Conservation (phyloP, 106 monocot species). For the Dactylorhiza incarnata region DNA sequence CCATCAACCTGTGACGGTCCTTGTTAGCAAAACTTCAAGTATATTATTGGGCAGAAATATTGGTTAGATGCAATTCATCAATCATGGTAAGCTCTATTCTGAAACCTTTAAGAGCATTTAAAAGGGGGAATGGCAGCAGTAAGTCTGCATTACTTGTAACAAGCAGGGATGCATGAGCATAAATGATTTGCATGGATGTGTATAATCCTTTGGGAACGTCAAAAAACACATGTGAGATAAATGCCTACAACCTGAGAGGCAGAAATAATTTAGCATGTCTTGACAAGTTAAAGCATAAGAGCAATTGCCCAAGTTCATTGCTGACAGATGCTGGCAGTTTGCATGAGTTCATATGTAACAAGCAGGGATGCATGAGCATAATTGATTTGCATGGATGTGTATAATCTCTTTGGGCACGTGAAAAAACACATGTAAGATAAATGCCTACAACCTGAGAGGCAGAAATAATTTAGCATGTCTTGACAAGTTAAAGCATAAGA, state of each 20-base stretch:
- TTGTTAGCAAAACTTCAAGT: slow-evolving; percentile 66
- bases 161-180: not conserved
- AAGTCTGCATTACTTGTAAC: not conserved
- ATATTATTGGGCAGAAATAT: not conserved
- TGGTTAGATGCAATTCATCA: not conserved
- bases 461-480: not conserved
- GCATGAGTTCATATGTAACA: not conserved
- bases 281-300: not conserved
- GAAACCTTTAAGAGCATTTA: not conserved
- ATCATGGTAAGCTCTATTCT: not conserved
- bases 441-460: not conserved
- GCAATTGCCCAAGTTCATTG: not conserved
- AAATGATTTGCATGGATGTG: not conserved
- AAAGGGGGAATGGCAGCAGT: not conserved
- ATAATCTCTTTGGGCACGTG: not conserved
- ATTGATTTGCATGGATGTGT: not conserved
- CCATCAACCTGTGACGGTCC: slow-evolving; percentile 93
- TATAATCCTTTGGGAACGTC: not conserved
- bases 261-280: not conserved
- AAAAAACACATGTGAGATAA: not conserved
- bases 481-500: not conserved
- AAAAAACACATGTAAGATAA: not conserved
- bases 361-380: not conserved
- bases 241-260: not conserved
- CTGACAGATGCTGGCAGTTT: not conserved